Evolutionary conservation across 139 green algal genomes (phyloP).

Genomic region (Chlorella sp.): DNA sequence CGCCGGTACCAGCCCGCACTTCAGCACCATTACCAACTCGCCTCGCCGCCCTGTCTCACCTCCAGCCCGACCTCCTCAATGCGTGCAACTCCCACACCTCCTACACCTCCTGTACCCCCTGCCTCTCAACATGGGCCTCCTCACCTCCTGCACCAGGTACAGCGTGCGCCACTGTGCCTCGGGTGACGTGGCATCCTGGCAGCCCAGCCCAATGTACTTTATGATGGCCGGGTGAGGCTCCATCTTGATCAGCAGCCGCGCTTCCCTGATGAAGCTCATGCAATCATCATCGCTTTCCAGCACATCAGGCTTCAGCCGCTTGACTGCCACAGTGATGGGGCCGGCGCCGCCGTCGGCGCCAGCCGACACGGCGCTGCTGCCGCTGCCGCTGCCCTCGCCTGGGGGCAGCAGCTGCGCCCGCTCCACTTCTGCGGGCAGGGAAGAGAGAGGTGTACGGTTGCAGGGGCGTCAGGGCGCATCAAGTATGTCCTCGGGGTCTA

Average conservation of each 20-base stretch:
- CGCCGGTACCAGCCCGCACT: no score
- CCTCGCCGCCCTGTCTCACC: no score
- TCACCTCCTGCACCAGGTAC: slow-evolving; percentile 29
- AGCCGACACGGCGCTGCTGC: no score
- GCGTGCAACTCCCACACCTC: no score
- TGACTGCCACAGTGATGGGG: not conserved
- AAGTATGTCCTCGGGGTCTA: no score
- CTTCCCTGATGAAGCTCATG: slow-evolving; percentile 9
- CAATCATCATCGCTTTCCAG: not conserved
- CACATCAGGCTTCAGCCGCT: slow-evolving; percentile 19
- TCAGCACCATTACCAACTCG: no score
- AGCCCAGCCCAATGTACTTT: slow-evolving; percentile 21
- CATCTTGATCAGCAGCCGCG: slow-evolving; percentile 18
- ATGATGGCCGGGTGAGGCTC: not conserved
- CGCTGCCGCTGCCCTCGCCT: not conserved
- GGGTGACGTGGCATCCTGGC: not conserved
- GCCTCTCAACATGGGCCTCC: no score
- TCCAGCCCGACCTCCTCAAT: no score
- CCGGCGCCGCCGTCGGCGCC: no score
- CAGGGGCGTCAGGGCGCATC: no score
- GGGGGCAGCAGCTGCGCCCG: not conserved
- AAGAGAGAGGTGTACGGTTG: not conserved
- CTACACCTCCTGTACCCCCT: no score
- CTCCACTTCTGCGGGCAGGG: slow-evolving; percentile 7
- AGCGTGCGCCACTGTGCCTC: slow-evolving; percentile 34